Percentiles rank a stretch among this genome's conserved stretches.
Conservation (phyloP, 345 rosid genomes). For the Populus simonii region DNA sequence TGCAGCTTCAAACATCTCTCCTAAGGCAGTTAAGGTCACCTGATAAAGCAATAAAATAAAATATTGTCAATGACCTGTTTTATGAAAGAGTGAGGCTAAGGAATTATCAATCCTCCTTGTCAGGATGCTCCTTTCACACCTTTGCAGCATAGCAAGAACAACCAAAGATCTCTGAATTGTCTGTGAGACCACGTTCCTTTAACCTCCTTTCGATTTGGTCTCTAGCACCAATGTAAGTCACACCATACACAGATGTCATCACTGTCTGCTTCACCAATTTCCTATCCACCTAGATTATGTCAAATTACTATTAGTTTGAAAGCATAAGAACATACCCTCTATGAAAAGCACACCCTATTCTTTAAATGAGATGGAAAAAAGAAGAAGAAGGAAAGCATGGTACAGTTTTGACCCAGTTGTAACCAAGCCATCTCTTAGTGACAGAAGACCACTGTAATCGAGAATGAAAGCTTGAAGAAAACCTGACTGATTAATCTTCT, state of each 20-base stretch:
- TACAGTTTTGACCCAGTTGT: background rate
- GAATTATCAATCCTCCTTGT: background rate
- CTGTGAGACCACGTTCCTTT: constrained; percentile 75
- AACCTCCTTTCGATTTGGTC: constrained; percentile 91
- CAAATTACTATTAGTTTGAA: constrained; percentile 18
- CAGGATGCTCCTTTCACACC: constrained; percentile 40
- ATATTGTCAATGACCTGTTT: constrained; percentile 1
- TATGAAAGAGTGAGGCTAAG: background rate
- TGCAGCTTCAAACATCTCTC: constrained; percentile 97
- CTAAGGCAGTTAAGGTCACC: constrained; percentile 84
- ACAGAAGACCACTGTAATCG: background rate
- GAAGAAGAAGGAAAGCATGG: background rate
- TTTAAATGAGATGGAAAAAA: background rate
- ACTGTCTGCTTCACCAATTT: constrained; percentile 99
- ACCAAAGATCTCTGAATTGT: constrained; percentile 53
- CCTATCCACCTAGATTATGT: constrained; percentile 73
- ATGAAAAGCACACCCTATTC: background rate
- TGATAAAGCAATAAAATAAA: constrained; percentile 32
- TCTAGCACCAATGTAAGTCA: constrained; percentile 90
- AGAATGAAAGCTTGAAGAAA: constrained; percentile 13
- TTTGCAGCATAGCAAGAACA: constrained; percentile 97
- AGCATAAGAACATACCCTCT: background rate
- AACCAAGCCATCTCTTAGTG: background rate
- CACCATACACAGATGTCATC: constrained; percentile 99
- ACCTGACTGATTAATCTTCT: constrained; percentile 68